Evolutionary conservation across 805 yeast species (phyloP), one percentile per base, ranked within the genome.

Genomic region (Zygoascus bituminiphila): DNA sequence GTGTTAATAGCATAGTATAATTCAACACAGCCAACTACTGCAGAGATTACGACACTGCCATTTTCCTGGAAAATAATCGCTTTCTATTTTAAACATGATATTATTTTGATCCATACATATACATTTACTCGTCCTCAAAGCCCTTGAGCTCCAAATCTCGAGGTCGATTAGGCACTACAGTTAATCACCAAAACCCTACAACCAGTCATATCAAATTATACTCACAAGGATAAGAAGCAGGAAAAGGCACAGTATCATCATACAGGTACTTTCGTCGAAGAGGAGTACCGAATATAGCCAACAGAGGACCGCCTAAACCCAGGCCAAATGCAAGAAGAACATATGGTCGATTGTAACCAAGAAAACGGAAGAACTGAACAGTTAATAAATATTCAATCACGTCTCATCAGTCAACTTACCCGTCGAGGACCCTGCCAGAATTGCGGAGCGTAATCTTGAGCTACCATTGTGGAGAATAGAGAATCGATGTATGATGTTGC

Each of bases 281-380:
- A 25, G 88, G 88, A 40, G 88, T 74, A 46, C 75, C 74, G 25
- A 73, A 70, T 48, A 77, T 59, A 33, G 84, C 71, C 48, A 83
- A 75, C 4, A 79, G 65, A 10, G 93, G 91, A 4, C 85, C 88
- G 44, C 81, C 62, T 38, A 78, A 61, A 6, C 88, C 94, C 59
- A 84, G 71, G 33, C 72, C 71, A 19, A 78, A 74, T 24, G 88
- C 72, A 60, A 74, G 79, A 62, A 84, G 81, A 54, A 83, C 70
- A 66, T 84, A 87, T 38, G 94, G 94, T 62, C 79, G 78, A 56
- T 77, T 77, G 68, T 84, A 83, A 21, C 89, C 84, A 57, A 80
- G 81, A 68, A 78, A 84, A 63, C 89, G 82, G 44, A 55, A 74
- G 49, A 54, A 65, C 57, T 62, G 48, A n/a, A n/a, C n/a, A n/a